Conservation (phyloP, 73 alveolate species). For the Blepharisma japonicum region DNA sequence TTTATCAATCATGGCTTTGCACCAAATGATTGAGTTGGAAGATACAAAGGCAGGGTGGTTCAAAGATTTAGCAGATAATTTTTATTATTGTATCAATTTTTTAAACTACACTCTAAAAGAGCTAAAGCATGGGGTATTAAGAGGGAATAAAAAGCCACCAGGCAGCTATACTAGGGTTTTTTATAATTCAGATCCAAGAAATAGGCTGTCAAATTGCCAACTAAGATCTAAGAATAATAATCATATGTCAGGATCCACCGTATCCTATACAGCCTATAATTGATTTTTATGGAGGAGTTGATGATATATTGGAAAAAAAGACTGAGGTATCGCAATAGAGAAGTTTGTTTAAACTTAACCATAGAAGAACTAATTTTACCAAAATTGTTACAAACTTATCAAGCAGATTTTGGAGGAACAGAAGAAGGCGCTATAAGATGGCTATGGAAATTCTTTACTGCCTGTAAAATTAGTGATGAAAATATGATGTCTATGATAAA, state of each 20-base stretch:
- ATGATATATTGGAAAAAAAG: slow-evolving; percentile 36
- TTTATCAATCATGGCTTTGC: slow-evolving; percentile 65
- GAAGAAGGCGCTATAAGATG: slow-evolving; percentile 43
- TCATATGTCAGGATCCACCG: slow-evolving; percentile 8
- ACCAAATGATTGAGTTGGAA: slow-evolving; percentile 42
- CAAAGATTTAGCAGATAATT: slow-evolving; percentile 26
- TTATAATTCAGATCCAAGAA: slow-evolving; percentile 15
- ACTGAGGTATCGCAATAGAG: slow-evolving; percentile 43
- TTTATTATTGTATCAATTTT: slow-evolving; percentile 58
- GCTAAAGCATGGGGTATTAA: slow-evolving; percentile 78
- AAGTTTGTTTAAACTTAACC: slow-evolving; percentile 38
- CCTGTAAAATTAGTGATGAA: slow-evolving; percentile 19
- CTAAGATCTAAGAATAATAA: slow-evolving; percentile 25
- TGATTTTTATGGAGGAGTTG: slow-evolving; percentile 27
- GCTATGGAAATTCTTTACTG: slow-evolving; percentile 41
- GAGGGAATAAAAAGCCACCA: slow-evolving; percentile 57
- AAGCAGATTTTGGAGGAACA: slow-evolving; percentile 43
- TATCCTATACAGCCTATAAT: slow-evolving; percentile 10
- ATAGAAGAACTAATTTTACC: slow-evolving; percentile 53
- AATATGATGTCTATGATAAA: background rate
- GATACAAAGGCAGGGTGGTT: slow-evolving; percentile 38
- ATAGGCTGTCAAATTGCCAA: background rate
- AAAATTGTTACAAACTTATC: slow-evolving; percentile 44
- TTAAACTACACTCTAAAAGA: slow-evolving; percentile 57
- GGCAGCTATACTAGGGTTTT: slow-evolving; percentile 29